Evolutionary conservation across 768 basidiomycete species (phyloP).

Genomic region (Russula compacta): DNA sequence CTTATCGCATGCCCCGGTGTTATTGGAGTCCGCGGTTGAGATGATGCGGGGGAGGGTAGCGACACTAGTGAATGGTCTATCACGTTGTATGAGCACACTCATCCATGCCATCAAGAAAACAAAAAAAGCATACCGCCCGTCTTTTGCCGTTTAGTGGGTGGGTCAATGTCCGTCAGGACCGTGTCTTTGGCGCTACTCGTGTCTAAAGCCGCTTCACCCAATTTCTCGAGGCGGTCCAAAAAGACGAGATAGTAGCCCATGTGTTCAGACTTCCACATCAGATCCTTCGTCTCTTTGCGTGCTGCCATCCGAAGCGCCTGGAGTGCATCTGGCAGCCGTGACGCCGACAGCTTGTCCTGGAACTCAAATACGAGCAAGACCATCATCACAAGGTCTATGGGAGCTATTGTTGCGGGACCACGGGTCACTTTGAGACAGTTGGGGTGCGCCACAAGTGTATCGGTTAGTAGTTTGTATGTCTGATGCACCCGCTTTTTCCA

Average conservation of each 20-base stretch:
- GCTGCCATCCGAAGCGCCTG: conserved; percentile 10
- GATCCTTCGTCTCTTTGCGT: conserved; percentile 12
- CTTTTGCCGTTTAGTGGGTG: conserved; percentile 6
- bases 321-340: conserved; percentile 7
- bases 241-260: conserved; percentile 8
- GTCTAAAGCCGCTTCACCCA: background rate
- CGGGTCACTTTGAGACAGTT: conserved; percentile 11
- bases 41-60: background rate
- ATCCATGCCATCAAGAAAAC: background rate
- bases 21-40: background rate
- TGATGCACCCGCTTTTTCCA: conserved; percentile 10
- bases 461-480: conserved; percentile 11
- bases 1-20: background rate
- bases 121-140: background rate
- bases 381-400: conserved; percentile 19
- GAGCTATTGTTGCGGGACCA: conserved; percentile 17
- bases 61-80: background rate
- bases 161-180: conserved; percentile 6
- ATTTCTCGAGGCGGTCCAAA: conserved; percentile 2
- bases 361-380: conserved; percentile 13
- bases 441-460: conserved; percentile 5
- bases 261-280: conserved; percentile 16
- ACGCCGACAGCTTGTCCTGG: background rate
- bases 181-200: background rate
- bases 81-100: background rate